A percentile compares a stretch with the other conserved stretches of the same genome.
Conservation (phyloP, 139 green algal genomes). For the Chlamydomonas schloesseri region DNA sequence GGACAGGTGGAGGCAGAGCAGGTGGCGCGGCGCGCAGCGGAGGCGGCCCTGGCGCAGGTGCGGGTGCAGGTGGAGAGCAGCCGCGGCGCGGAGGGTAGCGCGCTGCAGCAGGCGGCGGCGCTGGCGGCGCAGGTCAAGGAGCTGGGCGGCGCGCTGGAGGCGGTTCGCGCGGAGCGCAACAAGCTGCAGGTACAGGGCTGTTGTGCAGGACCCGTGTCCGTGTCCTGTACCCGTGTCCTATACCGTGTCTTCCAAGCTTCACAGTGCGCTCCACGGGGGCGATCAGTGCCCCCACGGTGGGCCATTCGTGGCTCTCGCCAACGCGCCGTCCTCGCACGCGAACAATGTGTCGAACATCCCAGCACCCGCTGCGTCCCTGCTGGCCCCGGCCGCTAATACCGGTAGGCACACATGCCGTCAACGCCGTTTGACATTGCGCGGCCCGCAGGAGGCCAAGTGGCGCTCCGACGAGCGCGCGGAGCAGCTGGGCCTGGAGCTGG, state of each 20-base stretch:
- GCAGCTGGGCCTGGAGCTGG: constrained; percentile 39
- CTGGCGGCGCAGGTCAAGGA: constrained; percentile 39
- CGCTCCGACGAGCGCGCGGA: constrained; percentile 43
- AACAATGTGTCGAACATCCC: too few relatives aligned
- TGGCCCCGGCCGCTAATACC: too few relatives aligned
- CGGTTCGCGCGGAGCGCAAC: constrained; percentile 37
- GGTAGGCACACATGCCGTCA: too few relatives aligned
- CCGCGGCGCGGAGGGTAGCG: constrained; percentile 22
- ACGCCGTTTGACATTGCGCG: too few relatives aligned
- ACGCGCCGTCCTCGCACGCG: too few relatives aligned
- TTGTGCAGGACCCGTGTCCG: too few relatives aligned
- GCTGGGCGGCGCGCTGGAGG: constrained; percentile 19
- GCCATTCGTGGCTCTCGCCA: too few relatives aligned
- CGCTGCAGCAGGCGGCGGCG: constrained; percentile 36
- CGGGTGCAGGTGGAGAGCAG: constrained; percentile 39
- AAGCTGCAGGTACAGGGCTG: constrained; percentile 45
- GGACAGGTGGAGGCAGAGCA: constrained; percentile 44
- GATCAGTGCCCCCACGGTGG: too few relatives aligned
- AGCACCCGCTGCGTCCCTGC: too few relatives aligned
- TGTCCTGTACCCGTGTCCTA: too few relatives aligned
- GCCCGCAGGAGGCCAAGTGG: constrained; percentile 46
- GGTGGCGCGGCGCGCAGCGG: constrained; percentile 22
- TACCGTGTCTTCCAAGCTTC: too few relatives aligned
- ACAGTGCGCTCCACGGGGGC: too few relatives aligned
- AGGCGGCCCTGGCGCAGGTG: constrained; percentile 35